These are phyloP conservation scores for Alternaria sp. DNA, from an alignment of 2,329 filamentous ascomycete genomes.

Conservation along the genomic window DNA sequence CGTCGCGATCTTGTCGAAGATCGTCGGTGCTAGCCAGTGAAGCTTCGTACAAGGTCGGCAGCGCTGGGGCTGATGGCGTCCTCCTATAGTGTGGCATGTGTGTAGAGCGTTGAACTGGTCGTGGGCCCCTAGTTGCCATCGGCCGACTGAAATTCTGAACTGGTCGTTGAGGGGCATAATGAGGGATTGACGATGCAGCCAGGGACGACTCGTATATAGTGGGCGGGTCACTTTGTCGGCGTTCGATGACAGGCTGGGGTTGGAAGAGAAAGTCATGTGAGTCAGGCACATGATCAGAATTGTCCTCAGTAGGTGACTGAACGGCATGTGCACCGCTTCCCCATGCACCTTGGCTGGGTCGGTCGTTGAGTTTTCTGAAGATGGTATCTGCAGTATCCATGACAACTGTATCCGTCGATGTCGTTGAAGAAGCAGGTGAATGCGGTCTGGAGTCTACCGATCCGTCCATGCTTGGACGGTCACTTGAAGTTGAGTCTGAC, in stretches of 20 bases:
- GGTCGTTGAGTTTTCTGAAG: slow-evolving; percentile 38
- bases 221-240: slow-evolving; percentile 17
- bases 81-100: slow-evolving; percentile 23
- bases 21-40: slow-evolving; percentile 39
- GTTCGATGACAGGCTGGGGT: slow-evolving; percentile 12
- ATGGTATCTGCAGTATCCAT: slow-evolving; percentile 38
- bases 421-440: slow-evolving; percentile 34
- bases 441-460: slow-evolving; percentile 18
- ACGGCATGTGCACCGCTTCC: slow-evolving; percentile 20
- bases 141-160: slow-evolving; percentile 38
- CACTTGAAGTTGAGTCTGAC: slow-evolving; percentile 13
- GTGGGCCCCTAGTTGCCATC: slow-evolving; percentile 16
- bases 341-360: slow-evolving; percentile 28
- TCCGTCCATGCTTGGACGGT: slow-evolving; percentile 18
- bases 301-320: slow-evolving; percentile 17
- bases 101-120: slow-evolving; percentile 17
- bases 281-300: slow-evolving; percentile 30
- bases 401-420: slow-evolving; percentile 32
- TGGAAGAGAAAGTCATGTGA: slow-evolving; percentile 42
- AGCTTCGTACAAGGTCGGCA: slow-evolving; percentile 46
- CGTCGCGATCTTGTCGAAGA: not conserved
- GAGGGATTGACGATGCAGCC: slow-evolving; percentile 17
- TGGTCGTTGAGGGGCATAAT: slow-evolving; percentile 26
- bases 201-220: slow-evolving; percentile 20
- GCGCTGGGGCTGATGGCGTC: slow-evolving; percentile 24